Evolutionary conservation across 306 rosid species (phyloP).

Genomic region (Neltuma alba): DNA sequence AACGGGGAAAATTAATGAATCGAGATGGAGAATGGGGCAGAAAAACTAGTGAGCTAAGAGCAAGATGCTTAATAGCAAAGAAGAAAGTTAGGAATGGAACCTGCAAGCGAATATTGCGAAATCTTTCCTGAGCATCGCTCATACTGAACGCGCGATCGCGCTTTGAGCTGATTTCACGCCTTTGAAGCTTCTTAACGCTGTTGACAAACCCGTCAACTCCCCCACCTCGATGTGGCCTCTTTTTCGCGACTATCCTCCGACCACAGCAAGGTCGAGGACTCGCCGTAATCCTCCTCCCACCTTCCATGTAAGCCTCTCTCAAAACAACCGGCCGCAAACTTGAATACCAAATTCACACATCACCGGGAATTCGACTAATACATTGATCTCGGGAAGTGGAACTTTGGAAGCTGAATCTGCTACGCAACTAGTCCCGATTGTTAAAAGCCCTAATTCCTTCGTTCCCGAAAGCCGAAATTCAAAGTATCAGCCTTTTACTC

Average conservation of each 20-base stretch:
- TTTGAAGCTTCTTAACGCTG: slow-evolving; percentile 51
- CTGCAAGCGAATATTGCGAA: slow-evolving; percentile 47
- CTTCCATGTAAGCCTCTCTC: slow-evolving; percentile 19
- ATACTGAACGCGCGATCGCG: slow-evolving; percentile 41
- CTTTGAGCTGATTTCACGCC: slow-evolving; percentile 48
- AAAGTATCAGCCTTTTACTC: background rate
- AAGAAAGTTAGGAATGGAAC: background rate
- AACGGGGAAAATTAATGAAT: background rate
- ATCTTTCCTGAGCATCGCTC: slow-evolving; percentile 45
- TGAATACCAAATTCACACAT: slow-evolving; percentile 1
- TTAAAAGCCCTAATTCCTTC: slow-evolving; percentile 6
- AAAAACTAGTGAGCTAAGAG: background rate
- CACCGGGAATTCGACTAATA: background rate
- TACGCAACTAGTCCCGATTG: background rate
- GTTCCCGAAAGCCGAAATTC: background rate
- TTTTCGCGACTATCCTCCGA: slow-evolving; percentile 41
- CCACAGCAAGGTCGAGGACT: slow-evolving; percentile 45
- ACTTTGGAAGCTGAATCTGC: slow-evolving; percentile 6
- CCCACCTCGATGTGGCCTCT: slow-evolving; percentile 32
- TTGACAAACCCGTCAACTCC: slow-evolving; percentile 37
- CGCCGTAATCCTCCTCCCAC: slow-evolving; percentile 41
- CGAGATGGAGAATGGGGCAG: background rate
- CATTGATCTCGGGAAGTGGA: background rate
- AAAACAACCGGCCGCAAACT: background rate
- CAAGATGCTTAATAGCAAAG: background rate